These are phyloP conservation scores for Cinnamomum chago DNA, from an alignment of 164 flowering plant genomes.

Conservation along the genomic window DNA sequence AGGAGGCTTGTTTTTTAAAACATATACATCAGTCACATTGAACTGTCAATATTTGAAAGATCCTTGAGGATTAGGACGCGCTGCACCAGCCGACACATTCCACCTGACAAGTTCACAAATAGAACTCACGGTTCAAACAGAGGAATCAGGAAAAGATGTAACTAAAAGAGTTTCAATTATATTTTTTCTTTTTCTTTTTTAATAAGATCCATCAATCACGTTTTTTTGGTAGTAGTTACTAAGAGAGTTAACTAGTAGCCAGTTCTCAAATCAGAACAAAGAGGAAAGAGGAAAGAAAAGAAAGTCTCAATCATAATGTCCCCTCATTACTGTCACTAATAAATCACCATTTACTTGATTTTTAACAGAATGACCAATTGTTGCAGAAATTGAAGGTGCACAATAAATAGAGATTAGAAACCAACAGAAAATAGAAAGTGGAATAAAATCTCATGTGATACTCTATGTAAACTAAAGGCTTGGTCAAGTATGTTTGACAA, in stretches of 20 bases:
- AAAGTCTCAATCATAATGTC: neutral
- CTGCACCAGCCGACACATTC: conserved; percentile 93
- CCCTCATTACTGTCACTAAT: too few species aligned
- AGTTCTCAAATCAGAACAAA: neutral
- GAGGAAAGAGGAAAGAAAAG: neutral
- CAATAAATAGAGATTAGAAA: too few species aligned
- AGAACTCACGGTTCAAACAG: neutral
- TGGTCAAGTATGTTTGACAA: neutral
- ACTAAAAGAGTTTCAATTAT: too few species aligned
- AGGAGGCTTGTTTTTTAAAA: conserved; percentile 64
- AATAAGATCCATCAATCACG: too few species aligned
- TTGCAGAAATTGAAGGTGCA: too few species aligned
- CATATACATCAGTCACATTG: conserved; percentile 76
- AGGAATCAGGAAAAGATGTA: neutral
- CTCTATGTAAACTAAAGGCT: neutral
- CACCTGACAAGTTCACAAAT: conserved; percentile 40
- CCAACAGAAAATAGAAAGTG: too few species aligned
- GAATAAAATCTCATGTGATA: neutral
- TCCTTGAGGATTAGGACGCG: conserved; percentile 98
- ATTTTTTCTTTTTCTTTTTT: too few species aligned
- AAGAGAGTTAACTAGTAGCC: too few species aligned
- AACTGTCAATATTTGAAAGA: conserved; percentile 88
- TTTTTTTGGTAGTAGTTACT: too few species aligned
- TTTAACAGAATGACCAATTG: too few species aligned
- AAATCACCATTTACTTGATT: neutral